phyloP scores from a whole-genome alignment of 106 monocot species.

The Acanthochlamys bracteata region DNA sequence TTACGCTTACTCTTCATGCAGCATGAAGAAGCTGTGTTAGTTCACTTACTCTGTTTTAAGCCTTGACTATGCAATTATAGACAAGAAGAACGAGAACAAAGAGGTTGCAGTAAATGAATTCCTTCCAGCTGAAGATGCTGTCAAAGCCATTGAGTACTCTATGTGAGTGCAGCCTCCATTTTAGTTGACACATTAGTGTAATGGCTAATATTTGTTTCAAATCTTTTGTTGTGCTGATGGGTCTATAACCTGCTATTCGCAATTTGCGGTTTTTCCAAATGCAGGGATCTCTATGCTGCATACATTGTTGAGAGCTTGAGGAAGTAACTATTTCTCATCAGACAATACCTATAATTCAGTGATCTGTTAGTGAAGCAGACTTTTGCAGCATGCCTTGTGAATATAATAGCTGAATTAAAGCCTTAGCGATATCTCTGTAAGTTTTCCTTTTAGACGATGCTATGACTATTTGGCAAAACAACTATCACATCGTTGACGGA shows the following conservation, averaged over 20 bases:
- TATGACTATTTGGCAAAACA: too few species aligned
- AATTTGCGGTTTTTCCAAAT: neutral
- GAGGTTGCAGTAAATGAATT: slow-evolving; percentile 32
- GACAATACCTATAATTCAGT: neutral
- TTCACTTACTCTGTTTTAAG: too few species aligned
- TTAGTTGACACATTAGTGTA: neutral
- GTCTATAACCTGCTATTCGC: neutral
- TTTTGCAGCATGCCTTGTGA: too few species aligned
- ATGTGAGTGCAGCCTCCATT: slow-evolving; percentile 17
- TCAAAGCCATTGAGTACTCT: slow-evolving; percentile 23
- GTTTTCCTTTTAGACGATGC: too few species aligned
- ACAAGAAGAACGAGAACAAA: slow-evolving; percentile 43
- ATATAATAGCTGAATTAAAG: neutral
- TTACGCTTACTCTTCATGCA: too few species aligned
- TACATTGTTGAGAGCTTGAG: slow-evolving; percentile 37
- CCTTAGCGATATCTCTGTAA: too few species aligned
- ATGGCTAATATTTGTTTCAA: neutral
- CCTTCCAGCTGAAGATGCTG: slow-evolving; percentile 18
- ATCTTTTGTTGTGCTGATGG: neutral
- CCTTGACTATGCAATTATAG: slow-evolving; percentile 6
- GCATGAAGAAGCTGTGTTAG: too few species aligned
- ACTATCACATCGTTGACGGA: too few species aligned
- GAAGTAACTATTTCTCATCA: slow-evolving; percentile 9
- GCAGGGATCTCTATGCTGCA: slow-evolving; percentile 43
- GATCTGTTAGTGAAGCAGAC: neutral